Evolutionary conservation across 345 rosid species (phyloP).

Genomic region (Lepidium sativum): DNA sequence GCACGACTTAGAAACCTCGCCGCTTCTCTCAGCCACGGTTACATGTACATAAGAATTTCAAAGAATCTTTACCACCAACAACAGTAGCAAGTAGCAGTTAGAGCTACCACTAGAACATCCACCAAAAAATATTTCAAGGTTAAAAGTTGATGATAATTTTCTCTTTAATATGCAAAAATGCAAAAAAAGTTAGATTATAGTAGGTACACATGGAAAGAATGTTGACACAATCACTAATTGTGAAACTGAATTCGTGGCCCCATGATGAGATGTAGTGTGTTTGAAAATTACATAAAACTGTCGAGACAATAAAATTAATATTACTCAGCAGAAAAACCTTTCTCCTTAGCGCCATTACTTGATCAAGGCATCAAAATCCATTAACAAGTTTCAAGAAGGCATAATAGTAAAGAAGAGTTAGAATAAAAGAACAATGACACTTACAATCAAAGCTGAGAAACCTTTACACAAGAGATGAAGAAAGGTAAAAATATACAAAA

Average conservation of each 20-base stretch:
- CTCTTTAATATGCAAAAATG: constrained; percentile 39
- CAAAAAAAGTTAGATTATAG: background rate
- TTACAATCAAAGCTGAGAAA: constrained; percentile 82
- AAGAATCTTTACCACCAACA: no score
- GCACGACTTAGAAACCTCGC: no score
- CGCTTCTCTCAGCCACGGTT: no score
- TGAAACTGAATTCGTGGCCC: constrained; percentile 98
- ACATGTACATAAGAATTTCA: no score
- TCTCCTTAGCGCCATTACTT: constrained; percentile 76
- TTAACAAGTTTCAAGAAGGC: background rate
- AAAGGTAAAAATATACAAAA: background rate
- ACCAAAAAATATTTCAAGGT: constrained; percentile 60
- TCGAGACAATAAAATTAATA: background rate
- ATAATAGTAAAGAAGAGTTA: background rate
- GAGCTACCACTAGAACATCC: constrained; percentile 77
- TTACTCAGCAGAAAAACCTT: constrained; percentile 86
- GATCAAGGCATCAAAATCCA: constrained; percentile 30
- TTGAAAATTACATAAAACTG: constrained; percentile 38
- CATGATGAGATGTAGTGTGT: constrained; percentile 96
- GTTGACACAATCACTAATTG: constrained; percentile 4
- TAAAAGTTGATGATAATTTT: constrained; percentile 82
- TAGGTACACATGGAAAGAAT: background rate
- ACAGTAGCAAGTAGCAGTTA: constrained; percentile 95
- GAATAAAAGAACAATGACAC: constrained; percentile 5
- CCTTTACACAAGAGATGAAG: constrained; percentile 19